These are phyloP conservation scores for Canariomyces notabilis DNA, from an alignment of 2,329 filamentous ascomycete species.

Conservation along the genomic window DNA sequence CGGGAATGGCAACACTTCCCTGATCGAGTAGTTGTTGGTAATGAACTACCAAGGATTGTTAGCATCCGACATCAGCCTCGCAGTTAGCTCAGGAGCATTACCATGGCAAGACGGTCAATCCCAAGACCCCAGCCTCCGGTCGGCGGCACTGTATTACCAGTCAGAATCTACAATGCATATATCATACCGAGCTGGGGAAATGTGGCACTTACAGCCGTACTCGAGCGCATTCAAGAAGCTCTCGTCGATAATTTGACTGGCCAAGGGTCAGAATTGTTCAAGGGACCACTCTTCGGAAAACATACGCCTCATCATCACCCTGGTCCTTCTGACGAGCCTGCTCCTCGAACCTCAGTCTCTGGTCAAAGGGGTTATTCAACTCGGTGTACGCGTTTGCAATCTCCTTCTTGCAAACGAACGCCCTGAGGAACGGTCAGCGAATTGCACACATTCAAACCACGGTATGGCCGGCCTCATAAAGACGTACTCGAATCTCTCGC, in stretches of 20 bases:
- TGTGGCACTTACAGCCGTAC: slow-evolving; percentile 27
- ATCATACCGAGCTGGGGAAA: background rate
- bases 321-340: slow-evolving; percentile 93
- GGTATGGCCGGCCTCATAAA: background rate
- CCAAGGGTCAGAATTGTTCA: background rate
- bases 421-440: slow-evolving; percentile 31
- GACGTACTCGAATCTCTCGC: slow-evolving; percentile 78
- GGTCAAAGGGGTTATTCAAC: slow-evolving; percentile 95
- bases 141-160: slow-evolving; percentile 58
- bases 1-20: slow-evolving; percentile 93
- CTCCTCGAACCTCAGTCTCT: slow-evolving; percentile 87
- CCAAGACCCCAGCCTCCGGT: slow-evolving; percentile 97
- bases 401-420: slow-evolving; percentile 95
- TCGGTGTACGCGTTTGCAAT: slow-evolving; percentile 97
- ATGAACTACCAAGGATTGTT: slow-evolving; percentile 41
- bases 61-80: slow-evolving; percentile 18
- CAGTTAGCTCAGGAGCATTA: background rate
- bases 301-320: slow-evolving; percentile 82
- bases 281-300: too few species aligned
- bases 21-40: slow-evolving; percentile 92
- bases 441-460: background rate
- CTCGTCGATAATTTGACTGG: slow-evolving; percentile 81
- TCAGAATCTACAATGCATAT: slow-evolving; percentile 45
- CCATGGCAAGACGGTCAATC: slow-evolving; percentile 61
- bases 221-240: slow-evolving; percentile 89